Conservation (phyloP, 1,284 basidiomycete genomes). For the Neonothopanus nambi region DNA sequence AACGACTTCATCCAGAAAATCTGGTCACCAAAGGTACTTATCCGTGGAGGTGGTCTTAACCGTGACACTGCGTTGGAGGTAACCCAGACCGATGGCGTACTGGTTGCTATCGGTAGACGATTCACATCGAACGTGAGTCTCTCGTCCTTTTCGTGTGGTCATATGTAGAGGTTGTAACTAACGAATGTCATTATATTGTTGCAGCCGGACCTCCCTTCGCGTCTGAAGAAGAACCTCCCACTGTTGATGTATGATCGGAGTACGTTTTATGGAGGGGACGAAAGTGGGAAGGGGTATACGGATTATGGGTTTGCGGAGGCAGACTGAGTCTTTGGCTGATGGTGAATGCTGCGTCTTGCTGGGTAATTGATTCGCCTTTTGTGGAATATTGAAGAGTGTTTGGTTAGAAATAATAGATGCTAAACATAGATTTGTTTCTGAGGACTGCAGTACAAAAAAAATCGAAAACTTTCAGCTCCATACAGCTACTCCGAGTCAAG, state of each 20-base stretch:
- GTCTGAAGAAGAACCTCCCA: slow-evolving; percentile 22
- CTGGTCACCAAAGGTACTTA: slow-evolving; percentile 29
- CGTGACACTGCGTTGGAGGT: slow-evolving; percentile 17
- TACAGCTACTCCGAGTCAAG: no score
- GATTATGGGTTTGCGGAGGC: slow-evolving; percentile 31
- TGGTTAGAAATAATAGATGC: no score
- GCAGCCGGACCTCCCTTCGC: not conserved
- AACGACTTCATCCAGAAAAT: slow-evolving; percentile 30
- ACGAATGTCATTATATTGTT: not conserved
- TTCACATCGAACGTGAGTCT: slow-evolving; percentile 47
- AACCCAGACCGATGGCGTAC: slow-evolving; percentile 30
- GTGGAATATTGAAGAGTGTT: no score
- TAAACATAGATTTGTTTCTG: no score
- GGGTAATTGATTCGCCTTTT: no score
- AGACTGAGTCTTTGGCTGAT: no score
- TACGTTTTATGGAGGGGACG: slow-evolving; percentile 28
- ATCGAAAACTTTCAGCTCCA: no score
- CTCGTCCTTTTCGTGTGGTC: not conserved
- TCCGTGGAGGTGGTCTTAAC: slow-evolving; percentile 37
- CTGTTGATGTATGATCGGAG: slow-evolving; percentile 22
- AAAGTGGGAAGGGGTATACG: slow-evolving; percentile 30
- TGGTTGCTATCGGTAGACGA: slow-evolving; percentile 47
- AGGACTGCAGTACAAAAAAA: no score
- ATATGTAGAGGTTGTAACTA: not conserved
- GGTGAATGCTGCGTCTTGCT: no score